A percentile compares a stretch with the other conserved stretches of the same genome.
Evolutionary conservation across 768 basidiomycete genomes (phyloP).

Genomic region (Lactarius hatsudake): DNA sequence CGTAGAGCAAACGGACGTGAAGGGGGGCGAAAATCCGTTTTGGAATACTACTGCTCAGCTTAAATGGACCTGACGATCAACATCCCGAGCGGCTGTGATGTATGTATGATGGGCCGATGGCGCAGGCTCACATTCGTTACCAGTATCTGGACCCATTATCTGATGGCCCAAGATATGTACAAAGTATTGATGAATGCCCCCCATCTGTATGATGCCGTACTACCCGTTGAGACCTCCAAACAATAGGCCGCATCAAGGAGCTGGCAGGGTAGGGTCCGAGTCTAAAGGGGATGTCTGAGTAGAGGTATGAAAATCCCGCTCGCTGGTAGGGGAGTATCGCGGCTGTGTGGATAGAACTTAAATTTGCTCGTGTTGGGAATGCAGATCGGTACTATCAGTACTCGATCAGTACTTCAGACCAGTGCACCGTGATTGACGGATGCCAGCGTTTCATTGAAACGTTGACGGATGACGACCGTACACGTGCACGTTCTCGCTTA

Average conservation of each 20-base stretch:
- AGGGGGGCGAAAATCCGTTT: background rate
- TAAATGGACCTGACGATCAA: background rate
- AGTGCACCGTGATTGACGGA: background rate
- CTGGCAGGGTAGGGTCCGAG: background rate
- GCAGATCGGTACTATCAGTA: too few species aligned
- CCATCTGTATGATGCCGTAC: background rate
- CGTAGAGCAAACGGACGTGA: background rate
- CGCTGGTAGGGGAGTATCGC: background rate
- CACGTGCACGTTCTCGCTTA: too few species aligned
- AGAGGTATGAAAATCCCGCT: background rate
- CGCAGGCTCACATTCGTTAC: background rate
- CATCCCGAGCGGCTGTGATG: too few species aligned
- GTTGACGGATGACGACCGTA: too few species aligned
- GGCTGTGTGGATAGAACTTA: background rate
- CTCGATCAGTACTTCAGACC: background rate
- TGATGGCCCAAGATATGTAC: background rate
- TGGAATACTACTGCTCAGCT: background rate
- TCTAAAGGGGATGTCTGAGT: too few species aligned
- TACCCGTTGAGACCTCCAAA: background rate
- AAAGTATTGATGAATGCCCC: background rate
- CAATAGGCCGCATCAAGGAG: background rate
- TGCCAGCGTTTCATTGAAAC: too few species aligned
- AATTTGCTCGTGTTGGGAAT: background rate
- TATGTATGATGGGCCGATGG: too few species aligned
- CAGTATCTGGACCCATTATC: background rate